These are phyloP conservation scores for Parmelia sp. DNA, from an alignment of 495 filamentous ascomycete genomes.

Conservation along the genomic window DNA sequence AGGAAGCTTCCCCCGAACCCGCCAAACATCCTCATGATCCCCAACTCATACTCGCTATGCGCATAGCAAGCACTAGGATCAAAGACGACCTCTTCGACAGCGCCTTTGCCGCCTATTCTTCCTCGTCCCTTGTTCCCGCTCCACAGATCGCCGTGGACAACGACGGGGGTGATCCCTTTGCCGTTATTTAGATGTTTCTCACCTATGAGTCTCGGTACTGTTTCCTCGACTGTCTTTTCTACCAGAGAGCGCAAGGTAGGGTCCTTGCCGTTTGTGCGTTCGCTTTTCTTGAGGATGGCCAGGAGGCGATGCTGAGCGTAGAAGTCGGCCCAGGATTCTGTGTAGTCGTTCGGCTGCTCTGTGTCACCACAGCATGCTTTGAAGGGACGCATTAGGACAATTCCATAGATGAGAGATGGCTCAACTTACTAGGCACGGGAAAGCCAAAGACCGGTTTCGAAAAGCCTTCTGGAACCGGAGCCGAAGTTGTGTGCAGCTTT, in stretches of 20 bases:
- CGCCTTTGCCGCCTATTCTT: slow-evolving; percentile 48
- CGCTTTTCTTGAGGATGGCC: slow-evolving; percentile 52
- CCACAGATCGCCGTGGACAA: slow-evolving; percentile 91
- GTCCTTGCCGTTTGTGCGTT: slow-evolving; percentile 59
- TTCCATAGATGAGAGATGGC: neutral
- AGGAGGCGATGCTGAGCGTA: slow-evolving; percentile 68
- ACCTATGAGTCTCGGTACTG: slow-evolving; percentile 68
- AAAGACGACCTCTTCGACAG: slow-evolving; percentile 71
- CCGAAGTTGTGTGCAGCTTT: slow-evolving; percentile 69
- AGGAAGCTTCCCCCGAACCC: slow-evolving; percentile 75
- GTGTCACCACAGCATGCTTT: slow-evolving; percentile 73
- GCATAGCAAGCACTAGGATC: slow-evolving; percentile 75
- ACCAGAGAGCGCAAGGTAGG: slow-evolving; percentile 53
- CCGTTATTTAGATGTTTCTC: slow-evolving; percentile 57
- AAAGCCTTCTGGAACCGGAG: slow-evolving; percentile 56
- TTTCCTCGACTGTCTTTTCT: slow-evolving; percentile 50
- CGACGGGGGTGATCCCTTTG: slow-evolving; percentile 57
- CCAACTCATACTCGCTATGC: slow-evolving; percentile 84
- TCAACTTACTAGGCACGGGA: slow-evolving; percentile 51
- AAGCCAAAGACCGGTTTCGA: slow-evolving; percentile 67
- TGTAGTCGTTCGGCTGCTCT: slow-evolving; percentile 66
- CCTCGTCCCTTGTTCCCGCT: slow-evolving; percentile 74
- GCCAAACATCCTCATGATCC: slow-evolving; percentile 95
- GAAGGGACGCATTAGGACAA: neutral
- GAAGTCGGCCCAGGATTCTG: slow-evolving; percentile 70